Evolutionary conservation across 139 green algal genomes (phyloP), one percentile per base, ranked within the genome.

Genomic region (Chlamydomonas applanata): DNA sequence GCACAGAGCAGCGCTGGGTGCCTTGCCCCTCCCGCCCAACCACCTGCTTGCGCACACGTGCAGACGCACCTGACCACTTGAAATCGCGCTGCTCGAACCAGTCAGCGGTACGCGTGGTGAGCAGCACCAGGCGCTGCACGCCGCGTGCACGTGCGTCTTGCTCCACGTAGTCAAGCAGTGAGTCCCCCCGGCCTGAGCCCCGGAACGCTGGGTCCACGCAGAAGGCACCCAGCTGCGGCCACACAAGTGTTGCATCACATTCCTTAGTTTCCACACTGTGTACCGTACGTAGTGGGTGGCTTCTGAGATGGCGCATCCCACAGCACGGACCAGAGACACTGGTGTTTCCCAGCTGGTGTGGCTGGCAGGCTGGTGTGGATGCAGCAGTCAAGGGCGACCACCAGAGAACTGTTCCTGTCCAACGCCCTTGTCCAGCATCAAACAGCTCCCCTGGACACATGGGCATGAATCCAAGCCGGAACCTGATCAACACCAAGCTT

Each of bases 141-240:
- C 89, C 88, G 20, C 74, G 69, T 16, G 64, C 32, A 1, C 87
- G 78, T 11, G 93, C 89, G 9, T 89, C 83, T 72, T 86, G 81
- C 76, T 86, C 81, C 61, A 83, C 53, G n/a, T 85, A 84, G 24
- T 92, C 91, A 36, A 94, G 85, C 82, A 99, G 71, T 32, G 79
- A 87, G 86, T 99, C 96, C 19, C 96, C 96, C 16, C 91, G 86
- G 20, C 96, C 96, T 2, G 83, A 83, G 46, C 90, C 83, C 7
- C 93, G 82, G 83, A 86, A 95, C 5, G 83, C 68, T 0, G 86
- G 32, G 22, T 66, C 53, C 22, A 75, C 34, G 24, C 69, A 75
- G 36, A 76, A 73, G 5, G 67, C 67, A 27, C 67, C 67, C 7
- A 73, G 27, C 67, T 73, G 67, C 67, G n/a, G n/a, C n/a, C n/a